Conservation (phyloP, 2,329 filamentous ascomycete genomes). For the Orbilia oligospora region DNA sequence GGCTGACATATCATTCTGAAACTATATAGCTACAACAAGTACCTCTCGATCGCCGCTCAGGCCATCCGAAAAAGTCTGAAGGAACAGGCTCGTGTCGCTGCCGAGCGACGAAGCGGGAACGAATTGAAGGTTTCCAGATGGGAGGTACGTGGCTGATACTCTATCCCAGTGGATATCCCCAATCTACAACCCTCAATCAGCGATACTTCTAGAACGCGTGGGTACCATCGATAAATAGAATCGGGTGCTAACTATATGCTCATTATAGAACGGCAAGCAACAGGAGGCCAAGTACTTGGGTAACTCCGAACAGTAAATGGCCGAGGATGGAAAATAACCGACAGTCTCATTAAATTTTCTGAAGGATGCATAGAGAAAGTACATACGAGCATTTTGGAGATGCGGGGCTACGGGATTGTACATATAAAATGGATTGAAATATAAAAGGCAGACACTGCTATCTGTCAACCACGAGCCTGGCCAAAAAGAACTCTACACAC, state of each 20-base stretch:
- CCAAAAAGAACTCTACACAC: not conserved
- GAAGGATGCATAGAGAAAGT: constrained; percentile 4
- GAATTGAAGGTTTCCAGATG: constrained; percentile 94
- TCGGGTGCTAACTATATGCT: constrained; percentile 39
- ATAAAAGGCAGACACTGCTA: constrained; percentile 27
- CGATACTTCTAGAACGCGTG: constrained; percentile 35
- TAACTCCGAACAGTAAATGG: constrained; percentile 28
- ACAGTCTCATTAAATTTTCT: not conserved
- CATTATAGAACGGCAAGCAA: constrained; percentile 92
- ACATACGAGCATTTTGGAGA: constrained; percentile 17
- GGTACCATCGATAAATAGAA: constrained; percentile 37
- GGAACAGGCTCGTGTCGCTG: constrained; percentile 88
- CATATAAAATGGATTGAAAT: constrained; percentile 39
- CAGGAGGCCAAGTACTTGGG: constrained; percentile 83
- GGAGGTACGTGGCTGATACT: constrained; percentile 78
- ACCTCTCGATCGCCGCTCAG: constrained; percentile 94
- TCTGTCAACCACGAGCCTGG: not conserved
- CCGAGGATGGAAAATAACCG: not conserved
- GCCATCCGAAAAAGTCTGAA: constrained; percentile 97
- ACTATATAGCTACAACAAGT: constrained; percentile 93
- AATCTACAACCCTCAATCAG: not conserved
- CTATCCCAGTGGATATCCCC: not conserved
- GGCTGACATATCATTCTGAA: constrained; percentile 33
- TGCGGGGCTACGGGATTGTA: constrained; percentile 25
- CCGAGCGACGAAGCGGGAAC: constrained; percentile 90